These are phyloP conservation scores for Psilocybe tampanensis DNA, from an alignment of 768 basidiomycete species.

Conservation along the genomic window DNA sequence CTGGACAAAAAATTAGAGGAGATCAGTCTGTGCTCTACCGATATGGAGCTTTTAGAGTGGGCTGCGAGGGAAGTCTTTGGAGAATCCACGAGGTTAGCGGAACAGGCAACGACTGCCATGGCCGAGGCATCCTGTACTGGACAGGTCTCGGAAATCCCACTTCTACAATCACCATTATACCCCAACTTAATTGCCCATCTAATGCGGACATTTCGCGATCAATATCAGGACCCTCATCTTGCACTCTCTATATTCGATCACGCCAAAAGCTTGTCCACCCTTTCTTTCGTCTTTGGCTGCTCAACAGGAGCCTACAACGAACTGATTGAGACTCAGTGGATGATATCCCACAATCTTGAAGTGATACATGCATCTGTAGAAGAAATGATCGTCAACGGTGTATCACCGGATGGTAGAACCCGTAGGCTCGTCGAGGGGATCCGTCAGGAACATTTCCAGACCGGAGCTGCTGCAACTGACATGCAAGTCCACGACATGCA, in stretches of 20 bases:
- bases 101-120: conserved; percentile 43
- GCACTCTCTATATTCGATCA: conserved; percentile 83
- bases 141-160: conserved; percentile 28
- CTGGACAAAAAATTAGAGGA: conserved; percentile 73
- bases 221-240: conserved; percentile 77
- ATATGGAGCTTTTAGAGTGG: conserved; percentile 77
- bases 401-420: conserved; percentile 64
- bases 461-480: conserved; percentile 53
- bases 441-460: conserved; percentile 61
- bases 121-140: conserved; percentile 27
- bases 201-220: conserved; percentile 78
- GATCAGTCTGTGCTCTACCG: conserved; percentile 69
- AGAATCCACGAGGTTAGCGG: conserved; percentile 52
- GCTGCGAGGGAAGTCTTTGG: conserved; percentile 68
- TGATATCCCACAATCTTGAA: conserved; percentile 76
- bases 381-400: conserved; percentile 84
- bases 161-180: conserved; percentile 66
- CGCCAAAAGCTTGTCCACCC: conserved; percentile 71
- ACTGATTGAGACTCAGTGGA: conserved; percentile 84
- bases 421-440: conserved; percentile 62
- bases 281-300: conserved; percentile 89
- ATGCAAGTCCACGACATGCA: conserved; percentile 46
- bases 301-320: conserved; percentile 89
- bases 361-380: conserved; percentile 73
- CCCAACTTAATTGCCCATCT: conserved; percentile 75